Percentiles rank a stretch among this genome's conserved stretches.
These are phyloP conservation scores for Cystobasidium tubakii DNA, from an alignment of 768 basidiomycete genomes.

Conservation along the genomic window DNA sequence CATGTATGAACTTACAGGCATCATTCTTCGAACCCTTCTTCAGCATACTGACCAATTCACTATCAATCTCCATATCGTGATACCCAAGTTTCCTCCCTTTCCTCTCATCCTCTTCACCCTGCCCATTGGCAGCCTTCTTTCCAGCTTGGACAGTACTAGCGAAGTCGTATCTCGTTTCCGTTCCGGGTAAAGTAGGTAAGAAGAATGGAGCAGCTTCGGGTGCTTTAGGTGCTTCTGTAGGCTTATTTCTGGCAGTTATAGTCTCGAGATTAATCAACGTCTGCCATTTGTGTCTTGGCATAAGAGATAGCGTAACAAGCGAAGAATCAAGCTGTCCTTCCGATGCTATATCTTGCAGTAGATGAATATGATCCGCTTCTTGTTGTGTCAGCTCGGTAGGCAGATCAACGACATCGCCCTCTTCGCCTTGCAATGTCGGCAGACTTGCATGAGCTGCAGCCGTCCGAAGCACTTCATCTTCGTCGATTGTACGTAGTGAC, in stretches of 20 bases:
- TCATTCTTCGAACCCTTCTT: slow-evolving; percentile 52
- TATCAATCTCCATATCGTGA: slow-evolving; percentile 57
- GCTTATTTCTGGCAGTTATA: slow-evolving; percentile 95
- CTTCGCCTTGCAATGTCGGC: slow-evolving; percentile 75
- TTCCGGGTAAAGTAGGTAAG: slow-evolving; percentile 81
- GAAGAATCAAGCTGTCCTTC: slow-evolving; percentile 85
- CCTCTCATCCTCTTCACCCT: slow-evolving; percentile 51
- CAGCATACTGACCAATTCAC: slow-evolving; percentile 64
- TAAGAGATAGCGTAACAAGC: slow-evolving; percentile 82
- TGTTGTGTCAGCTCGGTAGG: slow-evolving; percentile 17
- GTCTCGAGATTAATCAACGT: slow-evolving; percentile 92
- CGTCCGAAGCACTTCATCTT: slow-evolving; percentile 58
- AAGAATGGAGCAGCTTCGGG: slow-evolving; percentile 97
- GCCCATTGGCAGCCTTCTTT: slow-evolving; percentile 50
- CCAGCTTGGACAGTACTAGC: slow-evolving; percentile 39
- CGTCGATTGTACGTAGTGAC: slow-evolving; percentile 69
- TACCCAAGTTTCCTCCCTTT: slow-evolving; percentile 55
- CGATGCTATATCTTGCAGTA: slow-evolving; percentile 57
- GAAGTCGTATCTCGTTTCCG: slow-evolving; percentile 73
- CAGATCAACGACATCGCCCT: slow-evolving; percentile 57
- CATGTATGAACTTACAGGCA: slow-evolving; percentile 57
- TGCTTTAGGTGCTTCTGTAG: slow-evolving; percentile 87
- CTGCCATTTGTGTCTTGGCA: slow-evolving; percentile 92
- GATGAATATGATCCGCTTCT: slow-evolving; percentile 49
- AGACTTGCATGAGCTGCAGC: slow-evolving; percentile 56